Conservation (phyloP, 331 rosid genomes). For the Quercus lobata region DNA sequence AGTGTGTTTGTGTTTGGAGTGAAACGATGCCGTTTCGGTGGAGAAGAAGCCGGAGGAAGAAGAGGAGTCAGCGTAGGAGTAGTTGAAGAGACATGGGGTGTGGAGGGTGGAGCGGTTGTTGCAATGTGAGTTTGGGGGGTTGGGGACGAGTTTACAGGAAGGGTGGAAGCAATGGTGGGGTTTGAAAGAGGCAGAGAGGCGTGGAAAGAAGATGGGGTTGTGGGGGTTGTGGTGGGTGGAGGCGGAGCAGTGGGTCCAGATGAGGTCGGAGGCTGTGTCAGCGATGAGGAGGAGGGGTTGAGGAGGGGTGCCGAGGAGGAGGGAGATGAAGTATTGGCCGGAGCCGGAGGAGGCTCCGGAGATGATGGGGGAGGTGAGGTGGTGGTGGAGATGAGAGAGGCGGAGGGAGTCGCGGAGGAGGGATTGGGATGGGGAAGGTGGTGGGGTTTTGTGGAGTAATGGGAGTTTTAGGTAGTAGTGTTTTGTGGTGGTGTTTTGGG, state of each 20-base stretch:
- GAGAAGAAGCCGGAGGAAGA: slow-evolving; percentile 57
- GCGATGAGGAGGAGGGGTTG: slow-evolving; percentile 64
- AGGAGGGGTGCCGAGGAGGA: slow-evolving; percentile 64
- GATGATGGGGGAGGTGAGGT: slow-evolving; percentile 38
- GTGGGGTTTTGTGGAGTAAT: slow-evolving; percentile 32
- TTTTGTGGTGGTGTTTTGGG: background rate
- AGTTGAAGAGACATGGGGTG: slow-evolving; percentile 59
- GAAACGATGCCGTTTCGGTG: slow-evolving; percentile 34
- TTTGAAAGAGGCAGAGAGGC: slow-evolving; percentile 56
- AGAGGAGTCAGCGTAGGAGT: slow-evolving; percentile 66
- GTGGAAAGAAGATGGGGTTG: slow-evolving; percentile 42
- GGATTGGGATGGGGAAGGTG: slow-evolving; percentile 34
- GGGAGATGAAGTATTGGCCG: slow-evolving; percentile 68
- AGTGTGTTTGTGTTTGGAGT: slow-evolving; percentile 35
- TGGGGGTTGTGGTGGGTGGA: slow-evolving; percentile 34
- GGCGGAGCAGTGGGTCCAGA: slow-evolving; percentile 79
- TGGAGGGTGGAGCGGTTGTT: slow-evolving; percentile 47
- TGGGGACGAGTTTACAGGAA: slow-evolving; percentile 48
- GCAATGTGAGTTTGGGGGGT: slow-evolving; percentile 26
- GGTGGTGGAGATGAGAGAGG: slow-evolving; percentile 32
- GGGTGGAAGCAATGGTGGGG: slow-evolving; percentile 61
- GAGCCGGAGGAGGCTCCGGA: slow-evolving; percentile 76
- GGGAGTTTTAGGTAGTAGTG: slow-evolving; percentile 42
- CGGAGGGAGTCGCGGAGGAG: slow-evolving; percentile 57
- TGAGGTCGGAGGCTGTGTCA: slow-evolving; percentile 76